phyloP scores from a whole-genome alignment of 176 grass and related monocot genomes.

The Typha latifolia region DNA sequence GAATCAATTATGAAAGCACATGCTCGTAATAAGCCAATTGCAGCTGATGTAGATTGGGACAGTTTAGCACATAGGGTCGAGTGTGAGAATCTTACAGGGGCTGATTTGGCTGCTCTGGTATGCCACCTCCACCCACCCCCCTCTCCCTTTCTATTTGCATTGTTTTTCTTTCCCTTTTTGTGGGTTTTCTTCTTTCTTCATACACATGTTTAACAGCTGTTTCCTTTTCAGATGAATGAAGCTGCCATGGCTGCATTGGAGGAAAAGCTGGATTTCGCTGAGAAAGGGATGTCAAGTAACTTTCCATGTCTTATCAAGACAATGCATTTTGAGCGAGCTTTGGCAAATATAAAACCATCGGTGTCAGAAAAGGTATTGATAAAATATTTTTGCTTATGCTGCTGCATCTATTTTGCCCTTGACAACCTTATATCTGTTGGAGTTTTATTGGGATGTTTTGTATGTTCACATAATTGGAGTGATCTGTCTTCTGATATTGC shows the following conservation, averaged over 20 bases:
- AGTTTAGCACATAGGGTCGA: constrained; percentile 37
- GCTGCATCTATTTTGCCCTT: not conserved
- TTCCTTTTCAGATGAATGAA: constrained; percentile 56
- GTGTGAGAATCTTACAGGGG: constrained; percentile 66
- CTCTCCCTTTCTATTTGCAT: not conserved
- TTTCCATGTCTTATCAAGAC: constrained; percentile 31
- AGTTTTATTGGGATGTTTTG: too few species aligned
- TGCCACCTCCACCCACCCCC: too few species aligned
- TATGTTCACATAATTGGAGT: too few species aligned
- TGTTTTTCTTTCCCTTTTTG: not conserved
- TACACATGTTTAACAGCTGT: not conserved
- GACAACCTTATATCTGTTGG: not conserved
- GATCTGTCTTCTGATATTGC: too few species aligned
- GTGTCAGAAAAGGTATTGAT: constrained; percentile 59
- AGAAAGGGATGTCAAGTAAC: constrained; percentile 31
- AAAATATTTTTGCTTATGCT: not conserved
- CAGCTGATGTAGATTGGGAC: constrained; percentile 41
- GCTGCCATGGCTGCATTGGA: constrained; percentile 68
- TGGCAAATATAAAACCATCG: constrained; percentile 57
- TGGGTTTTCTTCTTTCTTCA: not conserved
- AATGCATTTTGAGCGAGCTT: constrained; percentile 48
- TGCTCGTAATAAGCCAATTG: constrained; percentile 50
- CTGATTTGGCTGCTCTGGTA: constrained; percentile 71
- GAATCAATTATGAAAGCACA: constrained; percentile 66
- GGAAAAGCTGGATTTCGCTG: constrained; percentile 33